phyloP scores from a whole-genome alignment of 1,284 basidiomycete genomes.

The Pascua sp. region DNA sequence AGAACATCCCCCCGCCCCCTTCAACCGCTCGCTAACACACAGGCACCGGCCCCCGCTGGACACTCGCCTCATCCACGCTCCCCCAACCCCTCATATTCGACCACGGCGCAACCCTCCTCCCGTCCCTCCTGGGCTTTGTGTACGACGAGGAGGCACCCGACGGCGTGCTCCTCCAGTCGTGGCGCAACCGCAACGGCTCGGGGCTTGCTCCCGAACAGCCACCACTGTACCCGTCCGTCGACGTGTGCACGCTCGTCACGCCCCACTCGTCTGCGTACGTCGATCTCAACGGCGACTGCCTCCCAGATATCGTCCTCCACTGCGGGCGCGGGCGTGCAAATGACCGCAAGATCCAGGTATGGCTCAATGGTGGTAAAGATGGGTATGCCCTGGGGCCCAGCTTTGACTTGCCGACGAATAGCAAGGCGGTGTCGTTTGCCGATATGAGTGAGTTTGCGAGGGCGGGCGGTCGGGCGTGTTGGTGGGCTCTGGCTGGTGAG shows the following conservation, averaged over 20 bases:
- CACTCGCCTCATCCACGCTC: constrained; percentile 22
- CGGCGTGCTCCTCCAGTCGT: constrained; percentile 7
- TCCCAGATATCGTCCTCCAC: constrained; percentile 78
- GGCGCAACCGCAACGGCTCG: constrained; percentile 26
- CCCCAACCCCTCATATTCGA: constrained; percentile 81
- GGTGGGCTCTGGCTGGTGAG: background rate
- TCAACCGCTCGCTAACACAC: background rate
- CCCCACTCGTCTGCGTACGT: constrained; percentile 95
- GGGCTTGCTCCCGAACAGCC: constrained; percentile 16
- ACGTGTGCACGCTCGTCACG: constrained; percentile 66
- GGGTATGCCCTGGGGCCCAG: constrained; percentile 70
- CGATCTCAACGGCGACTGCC: constrained; percentile 91
- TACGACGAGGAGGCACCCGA: background rate
- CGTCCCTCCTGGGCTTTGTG: constrained; percentile 76
- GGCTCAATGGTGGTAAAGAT: constrained; percentile 56
- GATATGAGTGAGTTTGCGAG: constrained; percentile 69
- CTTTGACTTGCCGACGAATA: constrained; percentile 69
- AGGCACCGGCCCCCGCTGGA: constrained; percentile 21
- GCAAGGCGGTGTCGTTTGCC: constrained; percentile 79
- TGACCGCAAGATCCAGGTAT: constrained; percentile 8
- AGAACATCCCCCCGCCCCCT: too few species aligned
- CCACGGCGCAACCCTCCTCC: constrained; percentile 78
- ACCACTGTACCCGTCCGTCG: constrained; percentile 2
- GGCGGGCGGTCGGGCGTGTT: too few species aligned
- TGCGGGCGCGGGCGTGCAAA: constrained; percentile 56